phyloP scores from a whole-genome alignment of 208 protist species.

The Trypanosoma rangeli region DNA sequence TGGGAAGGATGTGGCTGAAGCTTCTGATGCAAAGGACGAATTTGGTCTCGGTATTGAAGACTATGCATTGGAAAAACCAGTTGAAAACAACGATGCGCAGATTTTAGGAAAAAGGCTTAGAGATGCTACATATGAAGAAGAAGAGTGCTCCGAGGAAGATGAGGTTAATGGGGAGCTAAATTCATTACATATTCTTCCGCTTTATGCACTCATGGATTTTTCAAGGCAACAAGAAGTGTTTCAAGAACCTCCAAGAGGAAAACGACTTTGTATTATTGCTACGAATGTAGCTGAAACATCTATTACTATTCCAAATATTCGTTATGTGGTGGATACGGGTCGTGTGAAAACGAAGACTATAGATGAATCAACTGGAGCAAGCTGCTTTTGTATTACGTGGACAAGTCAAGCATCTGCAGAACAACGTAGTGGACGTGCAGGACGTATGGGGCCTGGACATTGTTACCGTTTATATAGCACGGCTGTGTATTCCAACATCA shows the following conservation, averaged over 20 bases:
- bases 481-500: conserved; percentile 95
- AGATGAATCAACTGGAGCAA: conserved; percentile 96
- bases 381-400: conserved; percentile 96
- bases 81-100: conserved; percentile 7
- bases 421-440: conserved; percentile 97
- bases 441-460: conserved; percentile 95
- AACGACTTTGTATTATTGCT: conserved; percentile 97
- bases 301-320: conserved; percentile 98
- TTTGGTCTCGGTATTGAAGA: conserved; percentile 49
- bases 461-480: conserved; percentile 98
- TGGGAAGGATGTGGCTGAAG: conserved; percentile 7
- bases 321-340: conserved; percentile 98
- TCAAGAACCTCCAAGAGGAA: conserved; percentile 78
- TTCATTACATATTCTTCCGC: conserved; percentile 96
- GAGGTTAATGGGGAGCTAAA: conserved; percentile 87
- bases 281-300: conserved; percentile 99
- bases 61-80: conserved; percentile 57
- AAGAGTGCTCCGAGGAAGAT: conserved; percentile 47
- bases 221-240: conserved; percentile 95
- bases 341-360: conserved; percentile 97
- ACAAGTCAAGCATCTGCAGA: conserved; percentile 96
- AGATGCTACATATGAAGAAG: conserved; percentile 25
- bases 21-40: conserved; percentile 39
- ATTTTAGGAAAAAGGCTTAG: conserved; percentile 31
- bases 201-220: conserved; percentile 97